phyloP scores from a whole-genome alignment of 495 filamentous ascomycete genomes.

The Aspergillus taichungensis region DNA sequence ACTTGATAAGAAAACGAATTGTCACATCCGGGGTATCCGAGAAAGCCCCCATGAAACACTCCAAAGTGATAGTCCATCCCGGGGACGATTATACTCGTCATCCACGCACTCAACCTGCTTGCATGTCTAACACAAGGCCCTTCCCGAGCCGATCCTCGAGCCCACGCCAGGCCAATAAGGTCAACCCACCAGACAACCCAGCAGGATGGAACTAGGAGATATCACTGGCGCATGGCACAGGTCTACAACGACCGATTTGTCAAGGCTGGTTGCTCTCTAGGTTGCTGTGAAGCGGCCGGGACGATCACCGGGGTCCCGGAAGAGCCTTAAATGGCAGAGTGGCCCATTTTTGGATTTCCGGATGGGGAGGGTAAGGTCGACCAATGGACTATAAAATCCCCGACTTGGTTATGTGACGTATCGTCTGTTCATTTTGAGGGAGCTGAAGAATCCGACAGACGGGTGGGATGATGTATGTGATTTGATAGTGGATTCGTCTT shows the following conservation, averaged over 20 bases:
- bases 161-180: background rate
- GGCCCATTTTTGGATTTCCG: slow-evolving; percentile 1
- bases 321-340: slow-evolving; percentile 9
- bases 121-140: too few relatives aligned
- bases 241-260: slow-evolving; percentile 15
- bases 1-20: too few relatives aligned
- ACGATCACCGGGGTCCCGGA: slow-evolving; percentile 11
- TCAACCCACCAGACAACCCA: background rate
- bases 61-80: too few relatives aligned
- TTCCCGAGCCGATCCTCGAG: background rate
- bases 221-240: slow-evolving; percentile 9
- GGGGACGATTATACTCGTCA: too few relatives aligned
- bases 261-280: slow-evolving; percentile 7
- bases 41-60: too few relatives aligned
- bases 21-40: too few relatives aligned
- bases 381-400: slow-evolving; percentile 1
- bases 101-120: too few relatives aligned
- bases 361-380: slow-evolving; percentile 4
- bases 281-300: slow-evolving; percentile 3
- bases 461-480: background rate
- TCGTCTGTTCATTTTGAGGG: slow-evolving; percentile 2
- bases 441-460: background rate
- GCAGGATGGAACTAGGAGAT: background rate
- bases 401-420: slow-evolving; percentile 14
- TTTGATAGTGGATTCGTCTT: background rate